Evolutionary conservation across 176 grass and related monocot genomes (phyloP).

Genomic region (Carex parvula): DNA sequence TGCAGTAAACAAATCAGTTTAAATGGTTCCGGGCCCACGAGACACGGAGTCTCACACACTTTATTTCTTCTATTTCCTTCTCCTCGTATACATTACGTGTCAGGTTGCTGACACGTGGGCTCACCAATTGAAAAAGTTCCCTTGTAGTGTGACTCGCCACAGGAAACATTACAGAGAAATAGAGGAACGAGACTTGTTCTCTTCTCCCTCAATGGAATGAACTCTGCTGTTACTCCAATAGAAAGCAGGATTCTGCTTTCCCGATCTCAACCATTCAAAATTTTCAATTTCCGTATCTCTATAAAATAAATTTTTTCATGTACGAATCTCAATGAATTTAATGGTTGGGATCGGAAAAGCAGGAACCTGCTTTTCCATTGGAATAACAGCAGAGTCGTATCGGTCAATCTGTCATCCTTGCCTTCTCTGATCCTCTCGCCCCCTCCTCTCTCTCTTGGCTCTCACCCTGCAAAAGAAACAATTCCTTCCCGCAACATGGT

Average conservation of each 20-base stretch:
- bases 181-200: neutral
- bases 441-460: neutral
- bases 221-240: no score
- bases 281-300: no score
- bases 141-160: neutral
- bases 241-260: no score
- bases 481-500: slow-evolving; percentile 1
- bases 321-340: no score
- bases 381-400: no score
- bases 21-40: neutral
- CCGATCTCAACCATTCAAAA: no score
- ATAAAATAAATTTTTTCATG: no score
- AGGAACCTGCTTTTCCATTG: no score
- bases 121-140: no score
- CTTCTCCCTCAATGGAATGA: neutral
- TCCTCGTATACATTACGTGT: neutral
- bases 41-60: neutral
- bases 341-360: no score
- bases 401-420: neutral
- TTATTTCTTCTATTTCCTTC: neutral
- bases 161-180: neutral
- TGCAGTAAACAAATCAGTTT: neutral
- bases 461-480: slow-evolving; percentile 14
- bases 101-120: neutral
- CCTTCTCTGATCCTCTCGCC: neutral